Percentiles rank a stretch among this genome's conserved stretches.
Evolutionary conservation across 176 grass and related monocot genomes (phyloP).

Genomic region (Juncus effusus): DNA sequence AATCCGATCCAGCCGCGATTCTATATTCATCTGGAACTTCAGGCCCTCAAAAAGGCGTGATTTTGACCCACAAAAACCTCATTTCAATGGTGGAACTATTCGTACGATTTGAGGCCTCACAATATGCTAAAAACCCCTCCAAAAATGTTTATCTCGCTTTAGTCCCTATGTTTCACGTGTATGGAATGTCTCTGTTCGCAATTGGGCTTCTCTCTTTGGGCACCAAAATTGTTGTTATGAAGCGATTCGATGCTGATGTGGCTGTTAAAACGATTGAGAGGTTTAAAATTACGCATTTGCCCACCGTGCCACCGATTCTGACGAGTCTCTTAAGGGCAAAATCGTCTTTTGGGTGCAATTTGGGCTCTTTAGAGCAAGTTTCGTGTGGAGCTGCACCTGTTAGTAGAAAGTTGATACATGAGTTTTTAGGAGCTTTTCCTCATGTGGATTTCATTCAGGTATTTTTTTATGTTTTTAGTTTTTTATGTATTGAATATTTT

Average conservation of each 20-base stretch:
- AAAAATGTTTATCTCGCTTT: slow-evolving; percentile 69
- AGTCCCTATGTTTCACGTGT: slow-evolving; percentile 91
- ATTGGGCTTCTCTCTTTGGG: slow-evolving; percentile 75
- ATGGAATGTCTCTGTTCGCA: slow-evolving; percentile 76
- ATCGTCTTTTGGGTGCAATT: slow-evolving; percentile 3
- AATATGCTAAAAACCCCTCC: slow-evolving; percentile 43
- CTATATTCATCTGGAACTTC: slow-evolving; percentile 84
- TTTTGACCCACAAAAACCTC: slow-evolving; percentile 73
- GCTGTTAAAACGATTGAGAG: slow-evolving; percentile 38
- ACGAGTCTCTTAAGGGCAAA: slow-evolving; percentile 35
- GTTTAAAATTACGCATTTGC: slow-evolving; percentile 65
- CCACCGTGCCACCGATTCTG: slow-evolving; percentile 59
- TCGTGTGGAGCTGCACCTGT: slow-evolving; percentile 62
- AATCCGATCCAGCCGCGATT: slow-evolving; percentile 58
- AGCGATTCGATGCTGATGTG: slow-evolving; percentile 44
- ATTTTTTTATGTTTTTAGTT: neutral
- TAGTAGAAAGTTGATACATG: slow-evolving; percentile 26
- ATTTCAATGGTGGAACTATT: slow-evolving; percentile 72
- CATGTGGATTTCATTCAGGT: slow-evolving; percentile 86
- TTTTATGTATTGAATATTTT: too few relatives aligned
- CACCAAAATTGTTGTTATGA: slow-evolving; percentile 66
- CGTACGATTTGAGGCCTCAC: slow-evolving; percentile 59
- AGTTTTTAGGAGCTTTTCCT: slow-evolving; percentile 60
- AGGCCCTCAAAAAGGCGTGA: slow-evolving; percentile 64
- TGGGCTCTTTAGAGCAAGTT: slow-evolving; percentile 54